phyloP scores from a whole-genome alignment of 768 basidiomycete species.

The Lactarius pseudohatsudake region DNA sequence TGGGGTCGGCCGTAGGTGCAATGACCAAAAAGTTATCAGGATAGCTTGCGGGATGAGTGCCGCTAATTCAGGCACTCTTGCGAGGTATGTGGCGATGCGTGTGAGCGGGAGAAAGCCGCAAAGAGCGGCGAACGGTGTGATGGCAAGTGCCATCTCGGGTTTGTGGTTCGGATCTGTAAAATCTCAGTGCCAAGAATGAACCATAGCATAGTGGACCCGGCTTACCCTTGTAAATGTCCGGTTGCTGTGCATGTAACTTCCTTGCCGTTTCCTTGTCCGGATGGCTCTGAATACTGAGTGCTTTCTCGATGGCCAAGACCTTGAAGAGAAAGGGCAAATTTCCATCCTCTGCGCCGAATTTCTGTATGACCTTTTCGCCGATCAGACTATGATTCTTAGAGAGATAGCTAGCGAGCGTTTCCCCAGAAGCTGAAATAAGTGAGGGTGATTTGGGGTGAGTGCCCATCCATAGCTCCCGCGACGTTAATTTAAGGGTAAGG shows the following conservation, averaged over 20 bases:
- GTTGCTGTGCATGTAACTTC: constrained; percentile 43
- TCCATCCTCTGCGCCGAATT: constrained; percentile 48
- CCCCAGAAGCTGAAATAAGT: constrained; percentile 43
- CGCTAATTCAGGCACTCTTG: constrained; percentile 71
- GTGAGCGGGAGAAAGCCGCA: constrained; percentile 90
- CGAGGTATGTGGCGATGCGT: constrained; percentile 66
- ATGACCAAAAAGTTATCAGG: constrained; percentile 50
- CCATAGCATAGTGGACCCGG: constrained; percentile 2
- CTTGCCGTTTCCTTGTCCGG: constrained; percentile 84
- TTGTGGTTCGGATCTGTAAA: constrained; percentile 89
- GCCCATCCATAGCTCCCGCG: constrained; percentile 92
- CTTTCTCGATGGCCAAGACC: constrained; percentile 85
- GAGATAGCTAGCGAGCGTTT: constrained; percentile 59
- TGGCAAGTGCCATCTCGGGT: constrained; percentile 97
- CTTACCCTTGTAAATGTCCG: constrained; percentile 89
- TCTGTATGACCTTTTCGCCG: constrained; percentile 24
- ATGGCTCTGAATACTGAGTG: constrained; percentile 89
- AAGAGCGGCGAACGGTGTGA: constrained; percentile 86
- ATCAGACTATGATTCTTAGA: constrained; percentile 67
- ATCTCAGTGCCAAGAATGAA: constrained; percentile 20
- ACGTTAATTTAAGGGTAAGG: background rate
- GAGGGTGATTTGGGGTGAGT: constrained; percentile 83
- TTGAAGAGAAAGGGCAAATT: constrained; percentile 93
- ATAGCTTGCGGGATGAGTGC: constrained; percentile 63
- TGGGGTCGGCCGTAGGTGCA: constrained; percentile 44